Percentiles rank a stretch among this genome's conserved stretches.
Conservation (phyloP, 129 eudicot genomes). For the Escallonia rubra region DNA sequence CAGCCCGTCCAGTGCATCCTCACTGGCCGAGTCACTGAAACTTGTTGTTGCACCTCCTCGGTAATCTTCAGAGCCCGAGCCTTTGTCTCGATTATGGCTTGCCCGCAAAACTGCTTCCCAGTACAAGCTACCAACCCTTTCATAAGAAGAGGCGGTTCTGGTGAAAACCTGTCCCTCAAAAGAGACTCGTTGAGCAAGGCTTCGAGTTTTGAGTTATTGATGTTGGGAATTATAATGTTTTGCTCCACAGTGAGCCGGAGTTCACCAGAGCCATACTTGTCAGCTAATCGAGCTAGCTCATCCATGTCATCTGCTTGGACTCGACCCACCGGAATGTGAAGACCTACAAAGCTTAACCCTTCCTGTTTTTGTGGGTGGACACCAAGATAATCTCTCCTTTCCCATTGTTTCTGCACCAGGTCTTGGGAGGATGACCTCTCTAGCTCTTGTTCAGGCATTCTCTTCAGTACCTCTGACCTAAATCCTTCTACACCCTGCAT, state of each 20-base stretch:
- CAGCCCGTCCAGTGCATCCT: conserved; percentile 99
- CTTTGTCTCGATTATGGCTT: conserved; percentile 92
- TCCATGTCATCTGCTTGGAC: conserved; percentile 94
- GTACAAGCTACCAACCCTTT: conserved; percentile 95
- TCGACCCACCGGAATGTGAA: conserved; percentile 94
- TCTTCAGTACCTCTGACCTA: conserved; percentile 76
- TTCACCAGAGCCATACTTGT: conserved; percentile 85
- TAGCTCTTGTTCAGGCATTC: conserved; percentile 73
- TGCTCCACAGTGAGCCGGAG: conserved; percentile 94
- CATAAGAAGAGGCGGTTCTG: conserved; percentile 77
- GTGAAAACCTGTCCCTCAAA: conserved; percentile 54
- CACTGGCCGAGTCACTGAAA: conserved; percentile 58
- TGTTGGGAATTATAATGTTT: conserved; percentile 82
- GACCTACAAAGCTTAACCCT: conserved; percentile 79
- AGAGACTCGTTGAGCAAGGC: conserved; percentile 78
- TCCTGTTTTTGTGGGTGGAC: conserved; percentile 88
- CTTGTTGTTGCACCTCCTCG: conserved; percentile 67
- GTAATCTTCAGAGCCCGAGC: conserved; percentile 81
- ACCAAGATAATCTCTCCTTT: conserved; percentile 78
- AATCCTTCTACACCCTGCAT: conserved; percentile 91
- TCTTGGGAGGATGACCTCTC: conserved; percentile 81
- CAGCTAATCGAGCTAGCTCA: conserved; percentile 84
- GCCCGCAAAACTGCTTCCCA: conserved; percentile 95
- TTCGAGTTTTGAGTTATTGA: conserved; percentile 59
- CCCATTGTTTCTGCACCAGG: conserved; percentile 66